Evolutionary conservation across 129 eudicot genomes (phyloP).

Genomic region (Chrysanthemum makinoi): DNA sequence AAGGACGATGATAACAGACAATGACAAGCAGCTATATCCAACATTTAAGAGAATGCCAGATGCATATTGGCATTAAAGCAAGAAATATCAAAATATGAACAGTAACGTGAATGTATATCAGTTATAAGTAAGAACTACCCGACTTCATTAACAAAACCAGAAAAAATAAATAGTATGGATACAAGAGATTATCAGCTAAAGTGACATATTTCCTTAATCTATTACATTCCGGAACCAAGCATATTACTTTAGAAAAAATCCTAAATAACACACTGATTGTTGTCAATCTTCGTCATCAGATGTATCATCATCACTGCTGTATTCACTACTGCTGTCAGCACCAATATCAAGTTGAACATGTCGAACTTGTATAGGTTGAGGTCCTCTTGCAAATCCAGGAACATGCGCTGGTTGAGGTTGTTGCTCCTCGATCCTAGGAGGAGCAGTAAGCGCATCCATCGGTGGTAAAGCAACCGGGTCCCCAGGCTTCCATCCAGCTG

Average conservation of each 20-base stretch:
- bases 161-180: too few species aligned
- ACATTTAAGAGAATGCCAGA: too few species aligned
- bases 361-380: conserved; percentile 81
- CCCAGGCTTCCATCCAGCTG: conserved; percentile 99
- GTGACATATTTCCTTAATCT: too few species aligned
- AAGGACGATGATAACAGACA: too few species aligned
- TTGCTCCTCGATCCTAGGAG: conserved; percentile 56
- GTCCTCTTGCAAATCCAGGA: conserved; percentile 47
- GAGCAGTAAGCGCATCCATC: conserved; percentile 51
- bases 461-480: conserved; percentile 88
- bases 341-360: conserved; percentile 85
- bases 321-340: conserved; percentile 79
- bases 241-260: background rate
- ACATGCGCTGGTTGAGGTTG: conserved; percentile 39
- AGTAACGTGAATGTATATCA: too few species aligned
- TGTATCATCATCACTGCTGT: conserved; percentile 63
- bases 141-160: too few species aligned
- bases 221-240: background rate
- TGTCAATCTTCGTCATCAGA: conserved; percentile 80
- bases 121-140: too few species aligned
- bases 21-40: too few species aligned
- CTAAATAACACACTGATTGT: background rate
- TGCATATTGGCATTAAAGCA: too few species aligned
- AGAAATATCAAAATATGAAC: too few species aligned
- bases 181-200: too few species aligned